Base-by-base conservation (phyloP, 2,329 filamentous ascomycete genomes). In the Aquanectria penicillioides region DNA sequence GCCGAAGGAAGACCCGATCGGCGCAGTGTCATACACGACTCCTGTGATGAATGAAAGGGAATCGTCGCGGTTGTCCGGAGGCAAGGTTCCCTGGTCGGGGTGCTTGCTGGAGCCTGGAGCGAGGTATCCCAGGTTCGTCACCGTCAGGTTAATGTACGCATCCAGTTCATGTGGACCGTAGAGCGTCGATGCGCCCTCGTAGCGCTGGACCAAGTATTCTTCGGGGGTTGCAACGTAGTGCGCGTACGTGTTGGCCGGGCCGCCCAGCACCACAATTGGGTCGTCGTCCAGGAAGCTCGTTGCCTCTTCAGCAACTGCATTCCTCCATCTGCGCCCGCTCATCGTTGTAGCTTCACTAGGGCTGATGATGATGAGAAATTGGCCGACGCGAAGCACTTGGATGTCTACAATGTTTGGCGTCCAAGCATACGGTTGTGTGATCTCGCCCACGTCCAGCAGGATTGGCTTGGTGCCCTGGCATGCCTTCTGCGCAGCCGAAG, bases 181-280 rank as follows among this genome's bases (percentile, higher is more conserved):
- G 2, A 98, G 86, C 0, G 94, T 98, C 6, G 91, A 94, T 0
- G 92, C 94, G n/a, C 94, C 94, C 78, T 98, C 94, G 76, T 97
- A 97, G 9, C 94, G 89, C 77, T 97, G 94, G 40, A 95, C 81
- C 11, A 79, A 78, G 73, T 95, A 96, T 74, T 97, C 91, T 73
- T 96, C 91, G 23, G 88, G 84, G 0, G 93, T 94, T 1, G 89
- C 76, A 57, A 93, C 87, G 74, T 94, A 94, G 75, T 94, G 91
- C 18, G 92, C 89, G 74, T 98, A 98, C 57, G 87, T 93, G 73
- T 98, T 98, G 47, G 93, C 93, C 0, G 94, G 94, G 0, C 92
- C 93, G 22, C 94, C 93, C 1, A 97, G 81, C 1, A 97, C 90
- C 4, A 96, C 92, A n/a, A 92, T 71, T 0, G 91, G 90, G 2